phyloP scores from a whole-genome alignment of 2,329 filamentous ascomycete genomes.

The Aspergillus pseudonomiae region DNA sequence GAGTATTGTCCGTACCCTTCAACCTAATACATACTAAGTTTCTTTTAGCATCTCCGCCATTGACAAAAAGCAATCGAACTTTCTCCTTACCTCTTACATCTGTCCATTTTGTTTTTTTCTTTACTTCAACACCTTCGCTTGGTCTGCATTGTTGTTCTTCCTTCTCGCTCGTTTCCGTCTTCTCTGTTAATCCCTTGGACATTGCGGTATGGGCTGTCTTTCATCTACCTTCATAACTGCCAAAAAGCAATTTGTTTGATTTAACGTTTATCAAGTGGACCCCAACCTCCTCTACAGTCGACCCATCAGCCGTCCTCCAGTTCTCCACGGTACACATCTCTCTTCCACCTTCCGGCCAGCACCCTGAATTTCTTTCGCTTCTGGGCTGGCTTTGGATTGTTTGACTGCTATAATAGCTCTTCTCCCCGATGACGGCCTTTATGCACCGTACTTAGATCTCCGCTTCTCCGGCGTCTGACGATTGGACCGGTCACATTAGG shows the following conservation, averaged over 20 bases:
- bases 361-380: not conserved
- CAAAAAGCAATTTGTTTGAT: not conserved
- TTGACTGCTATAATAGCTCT: not conserved
- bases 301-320: constrained; percentile 4
- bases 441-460: not conserved
- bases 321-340: constrained; percentile 5
- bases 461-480: not conserved
- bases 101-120: not conserved
- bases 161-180: not conserved
- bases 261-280: constrained; percentile 12
- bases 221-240: not conserved
- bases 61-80: not conserved
- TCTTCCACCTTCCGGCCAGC: not conserved
- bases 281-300: constrained; percentile 6
- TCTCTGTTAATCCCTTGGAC: not conserved
- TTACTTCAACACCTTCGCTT: constrained; percentile 2
- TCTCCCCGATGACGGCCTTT: not conserved
- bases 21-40: not conserved
- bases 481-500: not conserved
- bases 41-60: not conserved
- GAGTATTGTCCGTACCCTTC: not conserved
- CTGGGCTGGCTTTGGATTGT: not conserved
- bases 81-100: not conserved
- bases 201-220: not conserved
- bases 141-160: not conserved